These are phyloP conservation scores for Meredithiella fracta DNA, from an alignment of 2,329 filamentous ascomycete species.

Conservation along the genomic window DNA sequence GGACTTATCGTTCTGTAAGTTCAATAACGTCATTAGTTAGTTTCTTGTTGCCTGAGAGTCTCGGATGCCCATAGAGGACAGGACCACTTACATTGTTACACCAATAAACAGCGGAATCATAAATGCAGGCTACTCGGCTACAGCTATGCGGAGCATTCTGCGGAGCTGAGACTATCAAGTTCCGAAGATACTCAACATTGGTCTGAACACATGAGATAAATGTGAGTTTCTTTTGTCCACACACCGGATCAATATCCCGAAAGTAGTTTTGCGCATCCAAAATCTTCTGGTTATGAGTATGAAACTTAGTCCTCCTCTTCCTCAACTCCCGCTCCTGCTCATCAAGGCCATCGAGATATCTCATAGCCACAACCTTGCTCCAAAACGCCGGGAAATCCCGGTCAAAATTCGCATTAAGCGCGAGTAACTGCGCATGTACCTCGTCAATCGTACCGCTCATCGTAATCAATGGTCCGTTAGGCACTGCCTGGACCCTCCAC, in stretches of 20 bases:
- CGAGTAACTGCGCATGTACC: conserved; percentile 14
- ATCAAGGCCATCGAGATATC: background rate
- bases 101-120: conserved; percentile 9
- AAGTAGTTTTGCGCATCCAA: background rate
- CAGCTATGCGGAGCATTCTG: conserved; percentile 8
- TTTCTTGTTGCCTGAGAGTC: too few species aligned
- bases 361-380: background rate
- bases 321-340: background rate
- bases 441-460: conserved; percentile 16
- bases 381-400: conserved; percentile 13
- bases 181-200: conserved; percentile 3
- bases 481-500: conserved; percentile 5
- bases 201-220: conserved; percentile 10
- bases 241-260: background rate
- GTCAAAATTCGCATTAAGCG: conserved; percentile 16
- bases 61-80: background rate
- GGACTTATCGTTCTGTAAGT: background rate
- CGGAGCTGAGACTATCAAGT: background rate
- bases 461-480: background rate
- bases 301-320: background rate
- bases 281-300: background rate
- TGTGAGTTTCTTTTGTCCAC: background rate
- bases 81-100: conserved; percentile 9
- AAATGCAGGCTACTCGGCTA: conserved; percentile 9
- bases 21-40: background rate